Evolutionary conservation across 441 rosid species (phyloP), one percentile per base, ranked within the genome.

Genomic region (Aquilaria agallochum): DNA sequence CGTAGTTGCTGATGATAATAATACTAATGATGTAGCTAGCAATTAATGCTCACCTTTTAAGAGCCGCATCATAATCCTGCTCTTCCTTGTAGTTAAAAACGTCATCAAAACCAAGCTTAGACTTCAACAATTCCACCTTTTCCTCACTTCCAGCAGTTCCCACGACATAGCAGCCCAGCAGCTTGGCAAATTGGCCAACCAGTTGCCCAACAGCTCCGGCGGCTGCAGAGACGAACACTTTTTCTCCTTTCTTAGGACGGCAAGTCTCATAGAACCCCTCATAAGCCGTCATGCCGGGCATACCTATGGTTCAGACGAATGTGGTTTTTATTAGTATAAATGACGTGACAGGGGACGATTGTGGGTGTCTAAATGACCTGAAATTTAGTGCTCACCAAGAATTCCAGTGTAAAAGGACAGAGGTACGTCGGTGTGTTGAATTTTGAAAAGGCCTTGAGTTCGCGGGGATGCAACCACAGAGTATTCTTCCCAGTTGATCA

Each of bases 161-260:
- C 47, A 79, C 84, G 12, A 79, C 82, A 67, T 73, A 71, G 55
- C 87, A 82, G 30, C 82, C 84, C 45, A 50, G 10, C 62, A 66
- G 7, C 70, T 83, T 83, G 8, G 83, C 76, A 46, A 78, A 74
- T 12, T 83, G 85, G 31, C 88, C 85, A 3, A 80, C 83, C 14
- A 83, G 73, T 65, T 78, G 83, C 44, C 83, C 85, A 53, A 80
- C 78, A 0, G 84, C 78, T 11, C 83, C 83, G 5, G 73, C 69
- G 1, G 87, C 84, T 31, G 78, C 75, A 0, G 82, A 82, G 8
- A 77, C 68, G 57, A 61, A 82, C 20, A 77, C 82, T 14, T 58
- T 51, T 54, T 80, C 85, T 62, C 77, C 78, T 63, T 72, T 76
- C 67, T 78, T 78, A 0, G 85, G 88, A 13, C 75, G 58, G 47